Evolutionary conservation across 768 basidiomycete species (phyloP), one percentile per base, ranked within the genome.

Genomic region (Termitomyces bulborhizus): DNA sequence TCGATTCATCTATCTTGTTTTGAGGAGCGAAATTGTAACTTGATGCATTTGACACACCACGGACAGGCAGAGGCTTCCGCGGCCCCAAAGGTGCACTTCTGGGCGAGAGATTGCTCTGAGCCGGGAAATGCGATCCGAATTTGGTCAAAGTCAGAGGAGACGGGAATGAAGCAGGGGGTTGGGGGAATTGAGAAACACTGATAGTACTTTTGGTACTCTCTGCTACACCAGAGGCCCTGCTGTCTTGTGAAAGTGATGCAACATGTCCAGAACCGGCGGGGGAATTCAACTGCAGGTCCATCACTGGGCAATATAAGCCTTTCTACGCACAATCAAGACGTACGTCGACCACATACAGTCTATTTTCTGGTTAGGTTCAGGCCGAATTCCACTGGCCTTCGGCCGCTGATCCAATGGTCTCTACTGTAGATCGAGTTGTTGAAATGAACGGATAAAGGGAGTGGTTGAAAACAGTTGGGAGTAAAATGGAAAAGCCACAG

Each of bases 201-300:
- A 83, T 77, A 27, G 80, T 79, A 51, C 80, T 83, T 47, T 78
- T 77, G 29, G 80, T 79, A 51, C 80, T 83, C 48, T 78, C 78
- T 34, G 82, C 80, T 40, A 82, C 66, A 27, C 73, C 79, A n/a
- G 83, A 84, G 6, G 76, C 79, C 56, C 74, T 78, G 39, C 82
- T 83, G 51, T 74, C 73, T 44, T 78, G 62, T 37, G 82, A 84
- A 18, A 66, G 64, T 32, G 62, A 66, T 44, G 71, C 65, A 34
- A 64, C 60, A 67, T 79, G 76, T 15, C 59, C 53, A 8, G 51
- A 49, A 32, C 39, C 68, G 57, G 57, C 60, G 50, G 58, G 58
- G 55, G 13, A 57, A 45, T 46, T 57, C 48, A 59, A 53, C 49
- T 62, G 51, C 42, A 43, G 48, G 42, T 51, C 39, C 58, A 60